A percentile compares a stretch with the other conserved stretches of the same genome.
phyloP scores from a whole-genome alignment of 2,329 filamentous ascomycete genomes.

The Coniochaeta sp. region DNA sequence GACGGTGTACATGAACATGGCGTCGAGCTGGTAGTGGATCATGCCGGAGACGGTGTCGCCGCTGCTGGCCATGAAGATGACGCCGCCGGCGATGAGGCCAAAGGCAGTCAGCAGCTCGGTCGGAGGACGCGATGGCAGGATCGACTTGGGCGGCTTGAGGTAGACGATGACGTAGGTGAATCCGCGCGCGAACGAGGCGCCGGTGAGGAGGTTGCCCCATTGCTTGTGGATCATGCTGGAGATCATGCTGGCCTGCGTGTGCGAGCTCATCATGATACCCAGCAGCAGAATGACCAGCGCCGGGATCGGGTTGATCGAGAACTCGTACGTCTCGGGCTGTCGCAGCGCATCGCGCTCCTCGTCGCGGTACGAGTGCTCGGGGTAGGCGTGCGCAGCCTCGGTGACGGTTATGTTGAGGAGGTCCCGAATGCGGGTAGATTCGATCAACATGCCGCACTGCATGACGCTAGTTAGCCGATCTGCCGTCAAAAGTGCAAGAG shows the following conservation, averaged over 20 bases:
- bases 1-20: constrained; percentile 90
- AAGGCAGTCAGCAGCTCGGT: constrained; percentile 86
- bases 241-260: constrained; percentile 76
- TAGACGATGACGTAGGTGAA: constrained; percentile 77
- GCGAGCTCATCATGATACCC: constrained; percentile 91
- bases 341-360: constrained; percentile 43
- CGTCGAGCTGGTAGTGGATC: constrained; percentile 69
- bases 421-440: constrained; percentile 62
- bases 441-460: constrained; percentile 75
- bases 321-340: constrained; percentile 58
- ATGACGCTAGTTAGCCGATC: constrained; percentile 2
- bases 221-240: constrained; percentile 91
- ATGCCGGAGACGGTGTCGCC: constrained; percentile 71
- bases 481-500: not conserved
- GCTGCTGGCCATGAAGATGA: constrained; percentile 88
- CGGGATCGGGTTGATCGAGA: constrained; percentile 84
- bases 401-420: constrained; percentile 51
- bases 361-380: constrained; percentile 26
- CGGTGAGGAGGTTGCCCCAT: constrained; percentile 81
- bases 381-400: constrained; percentile 23
- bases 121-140: constrained; percentile 76
- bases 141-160: constrained; percentile 71
- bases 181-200: constrained; percentile 69
- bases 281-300: constrained; percentile 79
- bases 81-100: constrained; percentile 77